Evolutionary conservation across 371 early-diverging fungal genomes (phyloP), one percentile per base, ranked within the genome.

Genomic region (Rhizopus sp.): DNA sequence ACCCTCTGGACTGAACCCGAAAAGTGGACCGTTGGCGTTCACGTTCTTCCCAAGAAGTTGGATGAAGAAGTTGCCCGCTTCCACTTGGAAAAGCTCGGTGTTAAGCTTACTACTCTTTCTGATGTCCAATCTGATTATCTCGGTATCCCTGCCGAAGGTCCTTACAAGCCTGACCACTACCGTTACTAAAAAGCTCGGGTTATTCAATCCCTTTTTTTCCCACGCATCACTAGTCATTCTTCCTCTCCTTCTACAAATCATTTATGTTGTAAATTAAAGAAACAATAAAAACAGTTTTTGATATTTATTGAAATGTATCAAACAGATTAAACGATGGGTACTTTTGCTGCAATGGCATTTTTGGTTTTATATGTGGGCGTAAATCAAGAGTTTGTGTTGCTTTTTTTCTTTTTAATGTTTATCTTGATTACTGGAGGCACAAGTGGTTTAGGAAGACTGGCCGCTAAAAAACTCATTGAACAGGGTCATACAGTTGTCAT

Each of bases 51-150:
- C 88, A 99, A 97, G 94, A 87, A 93, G 77, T 88, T 98, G 66
- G 99, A 99, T 78, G 98, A 98, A 82, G 98, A 99, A 84, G 98
- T 99, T 64, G 99, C 99, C 56, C 85, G 88, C 63, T 92, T 95
- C 66, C 98, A 98, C 81, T 86, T 99, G 65, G 87, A 81, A 73
- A 93, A 97, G 85, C 88, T 98, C 67, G 96, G 93, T 70, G 95
- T 97, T 80, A 92, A 96, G 78, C 84, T 94, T 46, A 88, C 94
- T 64, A 73, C 75, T 57, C 83, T 95, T 52, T 69, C 89, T 58
- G 17, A 63, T 35, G 84, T 76, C 53, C 96, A 95, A 81, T 78
- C 90, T 45, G 88, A 90, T 51, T 99, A 98, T 89, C 87, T 98
- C 50, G 87, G 86, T 68, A 77, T 98, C 65, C 68, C 85, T 64